These are phyloP conservation scores for Fusarium albosuccineum DNA, from an alignment of 2,329 filamentous ascomycete species.

Conservation along the genomic window DNA sequence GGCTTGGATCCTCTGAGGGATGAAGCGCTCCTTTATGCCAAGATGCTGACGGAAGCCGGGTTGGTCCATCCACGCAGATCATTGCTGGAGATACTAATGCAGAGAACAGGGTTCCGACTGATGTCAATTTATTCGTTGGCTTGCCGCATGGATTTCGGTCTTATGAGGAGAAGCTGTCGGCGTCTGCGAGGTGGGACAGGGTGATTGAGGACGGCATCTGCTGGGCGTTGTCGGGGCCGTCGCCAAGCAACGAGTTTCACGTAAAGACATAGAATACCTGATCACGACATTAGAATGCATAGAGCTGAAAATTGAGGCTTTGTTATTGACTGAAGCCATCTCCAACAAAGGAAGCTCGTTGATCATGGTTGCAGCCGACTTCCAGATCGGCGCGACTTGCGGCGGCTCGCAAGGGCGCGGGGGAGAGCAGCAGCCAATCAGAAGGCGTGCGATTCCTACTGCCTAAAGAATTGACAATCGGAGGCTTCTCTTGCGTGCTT, in stretches of 20 bases:
- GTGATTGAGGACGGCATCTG: constrained; percentile 58
- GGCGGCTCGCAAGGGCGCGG: constrained; percentile 5
- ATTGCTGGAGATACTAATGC: background rate
- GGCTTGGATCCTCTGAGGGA: constrained; percentile 64
- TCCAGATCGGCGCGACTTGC: background rate
- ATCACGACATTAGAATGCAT: too few relatives aligned
- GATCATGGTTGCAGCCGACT: background rate
- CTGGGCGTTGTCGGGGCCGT: constrained; percentile 49
- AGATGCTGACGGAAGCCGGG: constrained; percentile 59
- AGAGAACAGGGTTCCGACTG: constrained; percentile 58
- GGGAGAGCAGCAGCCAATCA: background rate
- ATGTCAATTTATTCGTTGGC: constrained; percentile 63
- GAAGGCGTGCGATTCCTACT: background rate
- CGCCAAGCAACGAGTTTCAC: constrained; percentile 15
- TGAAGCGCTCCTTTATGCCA: constrained; percentile 61
- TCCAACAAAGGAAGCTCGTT: background rate
- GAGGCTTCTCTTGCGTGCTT: constrained; percentile 7
- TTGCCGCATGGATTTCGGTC: constrained; percentile 64
- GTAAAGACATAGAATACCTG: constrained; percentile 11
- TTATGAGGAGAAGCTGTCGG: constrained; percentile 55
- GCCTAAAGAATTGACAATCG: background rate
- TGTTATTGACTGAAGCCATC: background rate
- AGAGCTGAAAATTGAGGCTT: background rate
- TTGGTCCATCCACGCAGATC: constrained; percentile 44
- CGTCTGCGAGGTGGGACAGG: constrained; percentile 57